Evolutionary conservation across 2,329 filamentous ascomycete genomes (phyloP).

Genomic region (Ophiobolus disseminans): DNA sequence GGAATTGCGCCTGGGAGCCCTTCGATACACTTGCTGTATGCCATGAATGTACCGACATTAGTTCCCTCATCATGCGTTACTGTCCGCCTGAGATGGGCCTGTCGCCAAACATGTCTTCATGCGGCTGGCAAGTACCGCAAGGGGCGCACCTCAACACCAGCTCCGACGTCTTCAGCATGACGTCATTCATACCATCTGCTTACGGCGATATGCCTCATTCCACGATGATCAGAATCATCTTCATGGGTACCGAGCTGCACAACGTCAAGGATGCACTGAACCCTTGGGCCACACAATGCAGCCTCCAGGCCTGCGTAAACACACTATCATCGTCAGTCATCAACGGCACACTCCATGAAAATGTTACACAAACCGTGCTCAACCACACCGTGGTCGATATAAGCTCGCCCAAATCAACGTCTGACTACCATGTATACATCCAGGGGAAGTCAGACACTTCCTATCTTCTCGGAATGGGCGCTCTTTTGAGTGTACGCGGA

Average conservation of each 20-base stretch:
- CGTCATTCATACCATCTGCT: constrained; percentile 21
- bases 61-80: constrained; percentile 13
- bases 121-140: constrained; percentile 19
- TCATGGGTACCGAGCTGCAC: constrained; percentile 20
- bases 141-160: constrained; percentile 19
- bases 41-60: constrained; percentile 19
- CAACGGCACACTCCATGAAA: constrained; percentile 21
- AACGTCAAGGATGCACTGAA: constrained; percentile 12
- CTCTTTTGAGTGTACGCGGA: constrained; percentile 17
- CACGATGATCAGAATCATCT: constrained; percentile 17
- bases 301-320: constrained; percentile 17
- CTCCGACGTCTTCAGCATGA: constrained; percentile 25
- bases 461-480: constrained; percentile 18
- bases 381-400: constrained; percentile 19
- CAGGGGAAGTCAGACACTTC: constrained; percentile 6
- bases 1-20: constrained; percentile 17
- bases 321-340: constrained; percentile 14
- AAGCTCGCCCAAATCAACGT: constrained; percentile 12
- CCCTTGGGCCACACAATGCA: constrained; percentile 20
- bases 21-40: constrained; percentile 18
- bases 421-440: constrained; percentile 18
- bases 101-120: constrained; percentile 13
- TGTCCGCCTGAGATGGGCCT: constrained; percentile 14
- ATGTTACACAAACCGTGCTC: constrained; percentile 12
- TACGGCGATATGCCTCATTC: constrained; percentile 23